Evolutionary conservation across 2,329 filamentous ascomycete species (phyloP).

Genomic region (Sarocladium kiliense): DNA sequence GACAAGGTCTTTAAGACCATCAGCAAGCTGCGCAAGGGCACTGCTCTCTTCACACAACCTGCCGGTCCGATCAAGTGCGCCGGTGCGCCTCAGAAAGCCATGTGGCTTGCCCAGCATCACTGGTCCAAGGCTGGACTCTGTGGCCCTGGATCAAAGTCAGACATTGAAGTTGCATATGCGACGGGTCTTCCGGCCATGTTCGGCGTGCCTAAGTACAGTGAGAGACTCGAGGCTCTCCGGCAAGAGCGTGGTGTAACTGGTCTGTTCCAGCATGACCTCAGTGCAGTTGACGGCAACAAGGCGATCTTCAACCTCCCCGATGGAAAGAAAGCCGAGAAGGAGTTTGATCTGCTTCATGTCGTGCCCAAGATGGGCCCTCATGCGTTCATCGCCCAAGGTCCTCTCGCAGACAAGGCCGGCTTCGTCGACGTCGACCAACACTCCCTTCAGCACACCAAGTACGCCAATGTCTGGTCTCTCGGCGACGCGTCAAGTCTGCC

Average conservation of each 20-base stretch:
- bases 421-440: constrained; percentile 51
- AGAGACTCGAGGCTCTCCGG: constrained; percentile 47
- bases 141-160: constrained; percentile 31
- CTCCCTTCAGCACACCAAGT: constrained; percentile 49
- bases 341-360: constrained; percentile 52
- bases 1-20: constrained; percentile 48
- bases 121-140: constrained; percentile 52
- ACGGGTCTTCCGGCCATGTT: constrained; percentile 54
- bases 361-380: constrained; percentile 56
- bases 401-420: constrained; percentile 49
- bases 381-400: constrained; percentile 46
- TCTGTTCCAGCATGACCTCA: constrained; percentile 53
- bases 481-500: constrained; percentile 56
- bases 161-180: constrained; percentile 49
- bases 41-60: constrained; percentile 56
- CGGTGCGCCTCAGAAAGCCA: constrained; percentile 55
- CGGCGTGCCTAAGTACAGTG: constrained; percentile 55
- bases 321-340: constrained; percentile 36
- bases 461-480: constrained; percentile 51
- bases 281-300: constrained; percentile 46
- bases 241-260: constrained; percentile 51
- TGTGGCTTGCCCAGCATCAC: constrained; percentile 57
- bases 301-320: constrained; percentile 43
- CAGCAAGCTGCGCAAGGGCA: constrained; percentile 40
- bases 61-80: constrained; percentile 56